These are phyloP conservation scores for Cytospora paraplurivora DNA, from an alignment of 2,329 filamentous ascomycete genomes.

Conservation along the genomic window DNA sequence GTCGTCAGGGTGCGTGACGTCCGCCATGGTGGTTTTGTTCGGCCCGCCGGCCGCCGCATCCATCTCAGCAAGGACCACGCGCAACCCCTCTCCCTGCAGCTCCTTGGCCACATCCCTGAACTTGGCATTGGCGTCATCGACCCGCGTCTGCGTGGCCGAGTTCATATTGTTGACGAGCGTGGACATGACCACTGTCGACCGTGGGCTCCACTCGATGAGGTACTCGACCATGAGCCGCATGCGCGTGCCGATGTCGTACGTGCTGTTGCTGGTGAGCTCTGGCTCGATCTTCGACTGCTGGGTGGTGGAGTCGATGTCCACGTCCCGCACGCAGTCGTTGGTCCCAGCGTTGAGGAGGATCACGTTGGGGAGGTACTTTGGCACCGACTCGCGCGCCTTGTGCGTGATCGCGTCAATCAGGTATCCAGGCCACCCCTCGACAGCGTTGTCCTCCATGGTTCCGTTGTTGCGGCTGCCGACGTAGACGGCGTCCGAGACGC, in stretches of 20 bases:
- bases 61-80: conserved; percentile 46
- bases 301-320: conserved; percentile 33
- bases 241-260: conserved; percentile 34
- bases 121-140: conserved; percentile 40
- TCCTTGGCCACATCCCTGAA: conserved; percentile 35
- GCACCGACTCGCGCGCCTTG: conserved; percentile 39
- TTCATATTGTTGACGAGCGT: conserved; percentile 39
- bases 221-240: conserved; percentile 42
- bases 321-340: conserved; percentile 44
- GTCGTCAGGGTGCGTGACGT: conserved; percentile 45
- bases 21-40: conserved; percentile 38
- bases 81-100: conserved; percentile 36
- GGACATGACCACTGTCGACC: conserved; percentile 42
- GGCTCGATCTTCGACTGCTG: not conserved
- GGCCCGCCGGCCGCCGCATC: conserved; percentile 37
- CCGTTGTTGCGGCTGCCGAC: conserved; percentile 45
- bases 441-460: conserved; percentile 44
- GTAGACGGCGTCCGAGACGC: conserved; percentile 41
- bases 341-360: conserved; percentile 48
- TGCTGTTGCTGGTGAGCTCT: conserved; percentile 22
- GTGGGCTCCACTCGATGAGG: conserved; percentile 38
- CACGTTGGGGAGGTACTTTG: conserved; percentile 42
- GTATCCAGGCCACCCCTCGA: conserved; percentile 48
- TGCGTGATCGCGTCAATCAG: conserved; percentile 44
- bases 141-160: conserved; percentile 33